Evolutionary conservation across 2,329 filamentous ascomycete genomes (phyloP).

Genomic region (Grosmannia penicillata): DNA sequence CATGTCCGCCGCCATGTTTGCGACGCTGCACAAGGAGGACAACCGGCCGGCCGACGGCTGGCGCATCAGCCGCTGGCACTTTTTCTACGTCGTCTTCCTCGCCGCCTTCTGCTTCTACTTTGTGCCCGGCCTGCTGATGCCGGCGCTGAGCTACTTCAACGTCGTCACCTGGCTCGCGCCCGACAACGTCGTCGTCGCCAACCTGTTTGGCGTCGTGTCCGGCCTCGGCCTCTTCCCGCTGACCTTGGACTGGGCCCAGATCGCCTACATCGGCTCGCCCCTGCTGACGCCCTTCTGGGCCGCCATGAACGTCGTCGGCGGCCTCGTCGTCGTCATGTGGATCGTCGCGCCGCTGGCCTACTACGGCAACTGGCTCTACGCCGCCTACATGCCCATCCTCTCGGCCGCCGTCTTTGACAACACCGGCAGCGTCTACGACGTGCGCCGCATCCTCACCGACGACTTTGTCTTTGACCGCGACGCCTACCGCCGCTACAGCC

Average conservation of each 20-base stretch:
- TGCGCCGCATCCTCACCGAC: slow-evolving; percentile 61
- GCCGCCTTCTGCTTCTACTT: slow-evolving; percentile 72
- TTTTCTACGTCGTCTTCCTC: slow-evolving; percentile 63
- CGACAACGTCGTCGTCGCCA: slow-evolving; percentile 72
- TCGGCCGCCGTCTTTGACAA: slow-evolving; percentile 81
- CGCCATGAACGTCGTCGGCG: slow-evolving; percentile 69
- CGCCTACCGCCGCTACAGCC: slow-evolving; percentile 68
- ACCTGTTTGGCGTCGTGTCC: slow-evolving; percentile 74
- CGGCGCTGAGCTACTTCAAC: slow-evolving; percentile 77
- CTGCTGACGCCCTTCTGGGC: slow-evolving; percentile 78
- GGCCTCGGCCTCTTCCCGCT: slow-evolving; percentile 72
- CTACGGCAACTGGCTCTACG: slow-evolving; percentile 66
- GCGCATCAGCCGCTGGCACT: slow-evolving; percentile 69
- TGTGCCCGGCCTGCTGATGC: slow-evolving; percentile 66
- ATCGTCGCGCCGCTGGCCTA: slow-evolving; percentile 66
- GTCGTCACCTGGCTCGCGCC: slow-evolving; percentile 81
- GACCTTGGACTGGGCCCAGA: slow-evolving; percentile 85
- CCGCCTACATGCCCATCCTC: slow-evolving; percentile 74
- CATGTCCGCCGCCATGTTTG: slow-evolving; percentile 82
- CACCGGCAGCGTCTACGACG: slow-evolving; percentile 64
- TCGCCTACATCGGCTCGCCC: slow-evolving; percentile 76
- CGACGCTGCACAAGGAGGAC: slow-evolving; percentile 69
- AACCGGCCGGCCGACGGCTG: slow-evolving; percentile 72
- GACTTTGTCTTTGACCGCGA: slow-evolving; percentile 66
- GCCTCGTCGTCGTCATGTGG: slow-evolving; percentile 74